These are phyloP conservation scores for Podila minutissima DNA, from an alignment of 192 early-diverging fungal genomes.

Conservation along the genomic window DNA sequence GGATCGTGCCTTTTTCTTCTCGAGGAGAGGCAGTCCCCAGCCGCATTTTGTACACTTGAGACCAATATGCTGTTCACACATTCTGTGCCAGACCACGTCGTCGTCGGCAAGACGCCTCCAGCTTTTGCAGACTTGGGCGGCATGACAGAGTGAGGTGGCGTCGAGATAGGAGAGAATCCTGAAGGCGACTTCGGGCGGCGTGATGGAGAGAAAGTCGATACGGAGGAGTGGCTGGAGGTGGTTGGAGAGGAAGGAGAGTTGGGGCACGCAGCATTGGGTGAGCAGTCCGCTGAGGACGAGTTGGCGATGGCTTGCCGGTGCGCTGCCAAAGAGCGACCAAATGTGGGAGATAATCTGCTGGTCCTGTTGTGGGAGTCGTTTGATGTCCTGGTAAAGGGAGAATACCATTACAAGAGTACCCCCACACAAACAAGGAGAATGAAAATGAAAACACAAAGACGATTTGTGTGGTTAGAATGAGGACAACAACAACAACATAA, in stretches of 20 bases:
- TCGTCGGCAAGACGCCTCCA: constrained; percentile 93
- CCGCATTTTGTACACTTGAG: constrained; percentile 95
- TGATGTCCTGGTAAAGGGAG: constrained; percentile 58
- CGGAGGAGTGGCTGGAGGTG: constrained; percentile 77
- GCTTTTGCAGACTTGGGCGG: constrained; percentile 83
- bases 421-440: background rate
- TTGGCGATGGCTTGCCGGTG: constrained; percentile 69
- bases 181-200: constrained; percentile 84
- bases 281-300: constrained; percentile 81
- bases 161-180: constrained; percentile 92
- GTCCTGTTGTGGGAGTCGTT: constrained; percentile 63
- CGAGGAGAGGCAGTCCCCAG: constrained; percentile 93
- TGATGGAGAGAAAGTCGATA: constrained; percentile 83
- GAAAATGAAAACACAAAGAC: background rate
- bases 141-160: constrained; percentile 89
- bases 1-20: constrained; percentile 64
- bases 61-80: constrained; percentile 99
- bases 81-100: constrained; percentile 94
- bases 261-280: constrained; percentile 84
- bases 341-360: constrained; percentile 73
- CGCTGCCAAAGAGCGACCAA: constrained; percentile 76
- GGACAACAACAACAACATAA: background rate
- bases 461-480: background rate
- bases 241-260: constrained; percentile 84
- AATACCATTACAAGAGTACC: background rate